Evolutionary conservation across 352 stramenopile genomes (phyloP), one percentile per base, ranked within the genome.

Genomic region (Peronosclerospora sorghi): DNA sequence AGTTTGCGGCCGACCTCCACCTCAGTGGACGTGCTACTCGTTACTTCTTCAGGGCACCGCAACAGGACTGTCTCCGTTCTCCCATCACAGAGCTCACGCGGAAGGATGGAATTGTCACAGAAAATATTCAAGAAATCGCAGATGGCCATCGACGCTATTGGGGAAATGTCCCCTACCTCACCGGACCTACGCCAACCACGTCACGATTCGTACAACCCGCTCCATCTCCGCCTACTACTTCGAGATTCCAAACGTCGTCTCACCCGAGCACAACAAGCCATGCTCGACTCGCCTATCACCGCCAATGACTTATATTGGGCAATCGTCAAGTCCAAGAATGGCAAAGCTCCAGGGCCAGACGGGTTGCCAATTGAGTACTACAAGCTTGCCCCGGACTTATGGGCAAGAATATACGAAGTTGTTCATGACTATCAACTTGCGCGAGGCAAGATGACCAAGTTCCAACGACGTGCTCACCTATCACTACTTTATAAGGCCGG

Each of bases 391-490:
- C 29, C 41, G 0, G 37, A 4, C 14, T 14, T 32, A 1, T 48
- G 21, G 41, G 35, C 49, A 8, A 7, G 18, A 12, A 56, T 56
- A 8, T 51, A 44, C 18, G 36, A 51, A 39, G 35, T 51, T 28
- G 35, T 39, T 20, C 21, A 51, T 23, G 41, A 35, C 6, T 38
- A 26, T 30, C 42, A 52, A 20, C 7, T 48, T 15, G 0, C n/a
- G 3, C 41, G 43, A n/a, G 37, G 37, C 0, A 45, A 48, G 30
- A 45, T 58, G 50, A 57, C 49, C 0, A 57, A 51, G 37, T 51
- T 48, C 15, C 49, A 57, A 18, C 35, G 49, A 9, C 17, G 42
- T 2, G 36, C 41, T 1, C 42, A 48, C 15, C 4, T 51, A 9
- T 51, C 41, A 6, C 20, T 57, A 7, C 10, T 57, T 5, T 48